A percentile compares a stretch with the other conserved stretches of the same genome.
phyloP scores from a whole-genome alignment of 805 yeast species.

The Myxozyma monticola region DNA sequence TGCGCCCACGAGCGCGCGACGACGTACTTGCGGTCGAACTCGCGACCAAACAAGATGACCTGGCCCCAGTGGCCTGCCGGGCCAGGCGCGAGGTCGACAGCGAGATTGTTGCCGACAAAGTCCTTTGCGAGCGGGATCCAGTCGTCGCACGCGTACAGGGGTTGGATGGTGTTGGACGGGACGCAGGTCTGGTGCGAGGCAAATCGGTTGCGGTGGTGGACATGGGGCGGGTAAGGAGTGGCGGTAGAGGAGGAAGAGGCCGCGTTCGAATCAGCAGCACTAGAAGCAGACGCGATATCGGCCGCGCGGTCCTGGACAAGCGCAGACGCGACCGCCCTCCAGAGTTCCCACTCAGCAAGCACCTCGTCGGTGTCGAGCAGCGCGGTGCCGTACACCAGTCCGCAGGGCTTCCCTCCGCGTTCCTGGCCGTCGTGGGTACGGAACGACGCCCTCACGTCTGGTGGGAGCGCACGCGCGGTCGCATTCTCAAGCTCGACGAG shows the following conservation, averaged over 20 bases:
- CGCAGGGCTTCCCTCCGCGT: constrained; percentile 67
- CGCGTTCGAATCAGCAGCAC: constrained; percentile 32
- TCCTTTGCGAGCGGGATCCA: constrained; percentile 95
- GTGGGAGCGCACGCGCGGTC: constrained; percentile 69
- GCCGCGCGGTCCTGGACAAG: constrained; percentile 27
- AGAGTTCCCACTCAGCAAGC: constrained; percentile 74
- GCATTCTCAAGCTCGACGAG: constrained; percentile 81
- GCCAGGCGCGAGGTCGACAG: constrained; percentile 83
- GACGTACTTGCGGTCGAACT: constrained; percentile 84
- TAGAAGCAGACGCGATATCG: constrained; percentile 6
- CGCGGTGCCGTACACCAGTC: constrained; percentile 77
- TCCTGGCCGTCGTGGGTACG: constrained; percentile 91
- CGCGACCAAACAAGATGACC: constrained; percentile 89
- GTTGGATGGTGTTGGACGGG: constrained; percentile 74
- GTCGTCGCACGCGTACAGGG: constrained; percentile 78
- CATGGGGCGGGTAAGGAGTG: constrained; percentile 6
- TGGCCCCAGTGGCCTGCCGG: constrained; percentile 82
- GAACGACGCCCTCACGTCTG: constrained; percentile 76
- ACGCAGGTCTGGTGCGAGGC: constrained; percentile 54
- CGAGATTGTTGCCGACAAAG: constrained; percentile 87
- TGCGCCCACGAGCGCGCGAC: constrained; percentile 89
- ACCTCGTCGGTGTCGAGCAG: constrained; percentile 79
- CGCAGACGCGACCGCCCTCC: constrained; percentile 67
- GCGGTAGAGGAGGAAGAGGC: constrained; percentile 34
- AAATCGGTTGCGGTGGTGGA: constrained; percentile 1